phyloP scores from a whole-genome alignment of 2,329 filamentous ascomycete species.

The Cordyceps militaris region DNA sequence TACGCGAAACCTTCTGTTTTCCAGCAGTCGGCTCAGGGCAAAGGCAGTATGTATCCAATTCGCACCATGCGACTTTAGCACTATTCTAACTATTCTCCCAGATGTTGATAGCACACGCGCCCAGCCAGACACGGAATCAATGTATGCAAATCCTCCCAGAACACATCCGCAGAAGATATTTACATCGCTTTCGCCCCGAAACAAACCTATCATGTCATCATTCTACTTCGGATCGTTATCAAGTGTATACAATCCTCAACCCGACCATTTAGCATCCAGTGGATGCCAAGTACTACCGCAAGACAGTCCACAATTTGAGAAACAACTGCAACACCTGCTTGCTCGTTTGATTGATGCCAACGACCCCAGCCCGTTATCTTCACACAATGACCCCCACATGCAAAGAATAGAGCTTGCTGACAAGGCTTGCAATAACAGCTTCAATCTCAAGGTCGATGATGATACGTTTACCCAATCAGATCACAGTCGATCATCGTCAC shows the following conservation, averaged over 20 bases:
- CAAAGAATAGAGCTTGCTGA: slow-evolving; percentile 24
- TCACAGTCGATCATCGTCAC: background rate
- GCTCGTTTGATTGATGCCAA: slow-evolving; percentile 15
- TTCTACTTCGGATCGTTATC: slow-evolving; percentile 11
- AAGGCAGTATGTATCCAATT: background rate
- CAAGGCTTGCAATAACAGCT: slow-evolving; percentile 35
- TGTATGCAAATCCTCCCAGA: slow-evolving; percentile 10
- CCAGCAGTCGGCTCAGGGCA: background rate
- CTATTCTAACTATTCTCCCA: background rate
- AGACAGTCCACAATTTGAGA: slow-evolving; percentile 32
- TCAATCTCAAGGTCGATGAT: slow-evolving; percentile 40
- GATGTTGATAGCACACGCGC: background rate
- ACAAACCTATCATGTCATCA: background rate
- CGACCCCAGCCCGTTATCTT: background rate
- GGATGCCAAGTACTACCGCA: slow-evolving; percentile 21
- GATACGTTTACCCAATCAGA: slow-evolving; percentile 27
- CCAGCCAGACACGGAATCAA: slow-evolving; percentile 5
- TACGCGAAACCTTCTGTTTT: slow-evolving; percentile 7
- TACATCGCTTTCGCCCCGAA: background rate
- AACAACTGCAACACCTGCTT: slow-evolving; percentile 32
- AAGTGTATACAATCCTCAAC: slow-evolving; percentile 12
- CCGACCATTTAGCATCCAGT: slow-evolving; percentile 24
- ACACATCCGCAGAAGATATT: background rate
- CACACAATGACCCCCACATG: background rate
- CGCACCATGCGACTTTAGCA: too few relatives aligned